Evolutionary conservation across 805 yeast genomes (phyloP), one percentile per base, ranked within the genome.

Genomic region (Kluyveromyces lactis): DNA sequence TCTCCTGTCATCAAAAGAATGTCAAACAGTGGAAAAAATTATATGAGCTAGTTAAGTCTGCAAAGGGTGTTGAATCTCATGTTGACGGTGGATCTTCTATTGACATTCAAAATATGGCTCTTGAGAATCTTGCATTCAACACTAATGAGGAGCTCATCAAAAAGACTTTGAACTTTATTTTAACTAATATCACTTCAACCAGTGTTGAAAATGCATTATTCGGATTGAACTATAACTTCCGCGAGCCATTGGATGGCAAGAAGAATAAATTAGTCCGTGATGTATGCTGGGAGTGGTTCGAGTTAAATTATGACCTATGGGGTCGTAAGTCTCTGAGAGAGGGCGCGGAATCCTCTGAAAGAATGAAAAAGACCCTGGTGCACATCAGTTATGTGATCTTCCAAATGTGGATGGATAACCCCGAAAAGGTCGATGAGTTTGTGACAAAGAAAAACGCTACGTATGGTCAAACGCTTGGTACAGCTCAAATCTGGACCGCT

Each of bases 1-100:
- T 67, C 3, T 60, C 76, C 26, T 53, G 59, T 21, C 57, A 59
- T 31, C 60, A 62, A 27, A 57, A 60, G 37, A 72, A 52, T 17
- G 48, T 53, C 9, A 58, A 74, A 46, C 78, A 75, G 27, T 81
- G 79, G 69, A 81, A 81, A 55, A 78, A 73, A 47, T 59, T 79
- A 4, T 58, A 71, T 26, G 75, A 73, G 24, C 53, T 79, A 15
- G 72, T 70, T 10, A 76, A 75, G 45, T 68, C 68, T 41, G 66
- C 79, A 5, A 64, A 69, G 32, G 66, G 67, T 2, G 68, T 75
- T 4, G 62, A 63, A 9, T 60, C 59, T 9, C 53, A 61, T 41
- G 43, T 60, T 11, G 42, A 45, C 26, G 49, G 49, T 4, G 40
- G 49, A 1, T 33, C 41, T 17, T 29, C 46, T 8, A 31, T 30